Evolutionary conservation across 208 protist species (phyloP).

Genomic region (Leishmania tarentolae): DNA sequence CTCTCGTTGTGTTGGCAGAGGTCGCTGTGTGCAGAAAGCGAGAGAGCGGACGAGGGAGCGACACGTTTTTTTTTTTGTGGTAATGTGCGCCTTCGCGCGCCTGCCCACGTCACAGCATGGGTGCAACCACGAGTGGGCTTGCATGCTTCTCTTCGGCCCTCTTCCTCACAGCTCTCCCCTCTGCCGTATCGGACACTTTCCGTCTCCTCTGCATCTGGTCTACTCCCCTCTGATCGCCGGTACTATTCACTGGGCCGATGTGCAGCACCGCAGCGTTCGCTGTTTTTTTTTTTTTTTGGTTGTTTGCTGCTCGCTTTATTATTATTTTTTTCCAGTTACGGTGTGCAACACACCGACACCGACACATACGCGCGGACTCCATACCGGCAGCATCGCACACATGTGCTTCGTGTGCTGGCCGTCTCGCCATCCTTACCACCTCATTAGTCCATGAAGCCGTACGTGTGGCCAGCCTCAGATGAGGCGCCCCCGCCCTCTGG

Average conservation of each 20-base stretch:
- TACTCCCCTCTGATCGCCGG: too few relatives aligned
- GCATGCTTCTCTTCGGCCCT: too few relatives aligned
- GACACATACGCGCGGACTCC: not conserved
- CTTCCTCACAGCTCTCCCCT: too few relatives aligned
- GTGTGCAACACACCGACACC: not conserved
- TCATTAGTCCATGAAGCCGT: constrained; percentile 26
- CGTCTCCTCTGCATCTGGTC: too few relatives aligned
- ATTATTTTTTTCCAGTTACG: not conserved
- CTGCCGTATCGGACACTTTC: too few relatives aligned
- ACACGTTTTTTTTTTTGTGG: not conserved
- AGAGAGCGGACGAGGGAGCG: not conserved
- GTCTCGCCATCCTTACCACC: not conserved
- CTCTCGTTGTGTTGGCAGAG: not conserved
- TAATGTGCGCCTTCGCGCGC: too few relatives aligned
- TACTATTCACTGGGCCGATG: too few relatives aligned
- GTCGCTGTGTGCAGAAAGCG: not conserved
- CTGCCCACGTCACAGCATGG: too few relatives aligned
- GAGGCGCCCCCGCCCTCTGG: constrained; percentile 25
- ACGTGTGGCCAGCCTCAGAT: constrained; percentile 29
- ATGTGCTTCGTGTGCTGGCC: not conserved
- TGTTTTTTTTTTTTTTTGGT: not conserved
- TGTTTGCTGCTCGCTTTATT: too few relatives aligned
- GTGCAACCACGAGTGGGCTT: too few relatives aligned
- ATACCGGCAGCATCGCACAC: not conserved
- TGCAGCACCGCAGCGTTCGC: not conserved